Evolutionary conservation across 2,329 filamentous ascomycete species (phyloP).

Genomic region (Xylaria digitata): DNA sequence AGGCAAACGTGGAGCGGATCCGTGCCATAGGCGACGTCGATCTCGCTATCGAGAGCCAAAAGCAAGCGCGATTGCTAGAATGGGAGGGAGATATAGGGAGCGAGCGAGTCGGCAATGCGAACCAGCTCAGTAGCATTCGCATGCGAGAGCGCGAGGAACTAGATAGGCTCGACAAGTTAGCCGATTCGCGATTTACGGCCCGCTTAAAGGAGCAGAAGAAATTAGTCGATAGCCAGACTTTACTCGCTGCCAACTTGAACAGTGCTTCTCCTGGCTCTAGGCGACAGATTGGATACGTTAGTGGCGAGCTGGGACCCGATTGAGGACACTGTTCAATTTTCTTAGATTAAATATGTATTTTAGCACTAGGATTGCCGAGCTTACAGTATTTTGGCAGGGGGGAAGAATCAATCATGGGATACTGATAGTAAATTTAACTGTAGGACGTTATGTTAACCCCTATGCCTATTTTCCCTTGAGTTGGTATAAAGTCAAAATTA

Average conservation of each 20-base stretch:
- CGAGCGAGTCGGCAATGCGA: slow-evolving; percentile 61
- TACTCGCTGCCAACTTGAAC: slow-evolving; percentile 53
- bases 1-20: slow-evolving; percentile 58
- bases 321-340: slow-evolving; percentile 2
- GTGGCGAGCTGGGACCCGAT: slow-evolving; percentile 58
- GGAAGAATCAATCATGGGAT: not conserved
- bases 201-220: slow-evolving; percentile 63
- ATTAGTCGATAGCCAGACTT: slow-evolving; percentile 60
- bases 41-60: slow-evolving; percentile 57
- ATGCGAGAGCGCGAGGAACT: slow-evolving; percentile 64
- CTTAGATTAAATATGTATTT: not conserved
- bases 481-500: no score
- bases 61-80: slow-evolving; percentile 58
- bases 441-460: not conserved
- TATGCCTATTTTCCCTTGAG: not conserved
- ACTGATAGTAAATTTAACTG: not conserved
- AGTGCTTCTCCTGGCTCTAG: slow-evolving; percentile 52
- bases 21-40: slow-evolving; percentile 61
- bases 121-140: slow-evolving; percentile 61
- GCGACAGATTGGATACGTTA: slow-evolving; percentile 67
- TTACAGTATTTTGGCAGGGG: not conserved
- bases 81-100: slow-evolving; percentile 61
- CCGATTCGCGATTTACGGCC: slow-evolving; percentile 58
- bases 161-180: slow-evolving; percentile 59
- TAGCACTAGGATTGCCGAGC: not conserved